Evolutionary conservation across 2,329 filamentous ascomycete species (phyloP), one percentile per base, ranked within the genome.

Genomic region (Lecanicillium sp.): DNA sequence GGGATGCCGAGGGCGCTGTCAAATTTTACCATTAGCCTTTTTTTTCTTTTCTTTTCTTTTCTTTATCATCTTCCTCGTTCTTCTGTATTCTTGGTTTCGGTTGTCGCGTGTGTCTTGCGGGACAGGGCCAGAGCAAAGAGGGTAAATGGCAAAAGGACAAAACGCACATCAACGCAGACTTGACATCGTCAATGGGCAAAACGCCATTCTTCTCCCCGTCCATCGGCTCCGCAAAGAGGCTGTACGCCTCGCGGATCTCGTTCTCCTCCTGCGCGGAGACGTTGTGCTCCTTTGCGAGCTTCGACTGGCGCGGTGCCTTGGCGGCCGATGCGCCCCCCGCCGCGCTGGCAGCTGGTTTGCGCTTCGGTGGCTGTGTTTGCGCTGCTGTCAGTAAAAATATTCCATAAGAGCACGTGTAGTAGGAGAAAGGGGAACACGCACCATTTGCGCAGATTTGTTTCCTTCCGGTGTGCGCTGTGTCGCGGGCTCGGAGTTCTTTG

Each of bases 231-330:
- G 83, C 72, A 64, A 97, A 98, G 7, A 97, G 77, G 19, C 79
- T 75, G 66, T 93, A 97, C 12, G 90, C 90, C 66, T 96, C 90
- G 59, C 81, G 83, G 62, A 98, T 95, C 69, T 96, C 90, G 56
- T 79, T 77, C 69, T 97, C 91, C 68, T 96, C 86, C 54, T 85
- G 81, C 33, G 83, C 85, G 12, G 81, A 84, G 61, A 97, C 81
- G 65, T 90, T 84, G 75, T 96, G 83, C 62, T 95, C 89, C 69
- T 90, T 91, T 24, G 91, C 91, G 58, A 96, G 87, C 66, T 90
- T 94, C 51, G 90, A 95, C 60, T 81, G 82, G 53, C 86, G 85
- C 48, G 73, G 69, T 51, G 45, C 53, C 44, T 60, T 54, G 62
- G 61, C 56, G 51, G 61, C 48, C 15, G 63, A 49, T 17, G 59